Evolutionary conservation across 106 monocot genomes (phyloP).

Genomic region (Dioscorea dumetorum): DNA sequence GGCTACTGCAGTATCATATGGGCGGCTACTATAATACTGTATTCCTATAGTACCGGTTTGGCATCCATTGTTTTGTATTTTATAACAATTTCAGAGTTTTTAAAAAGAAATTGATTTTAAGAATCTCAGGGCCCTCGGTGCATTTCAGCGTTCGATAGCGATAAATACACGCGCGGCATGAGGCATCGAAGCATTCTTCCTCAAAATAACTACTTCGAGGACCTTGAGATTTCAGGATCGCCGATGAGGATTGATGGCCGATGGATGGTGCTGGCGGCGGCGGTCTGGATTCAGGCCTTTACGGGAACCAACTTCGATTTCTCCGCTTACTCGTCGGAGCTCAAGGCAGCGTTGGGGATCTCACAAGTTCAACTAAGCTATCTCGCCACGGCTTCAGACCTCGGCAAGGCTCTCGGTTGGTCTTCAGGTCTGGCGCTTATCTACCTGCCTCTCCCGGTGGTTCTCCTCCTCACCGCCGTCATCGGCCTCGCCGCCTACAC

Average conservation of each 20-base stretch:
- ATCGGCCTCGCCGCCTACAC: slow-evolving; percentile 49
- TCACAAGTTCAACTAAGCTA: slow-evolving; percentile 82
- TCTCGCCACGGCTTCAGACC: slow-evolving; percentile 73
- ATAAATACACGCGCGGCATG: no score
- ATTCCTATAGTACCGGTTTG: no score
- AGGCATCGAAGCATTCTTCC: no score
- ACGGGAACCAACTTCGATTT: slow-evolving; percentile 86
- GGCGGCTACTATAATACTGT: no score
- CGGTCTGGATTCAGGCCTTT: slow-evolving; percentile 82
- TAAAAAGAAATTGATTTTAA: no score
- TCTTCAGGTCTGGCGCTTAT: slow-evolving; percentile 68
- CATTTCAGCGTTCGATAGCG: no score
- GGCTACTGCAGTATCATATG: no score
- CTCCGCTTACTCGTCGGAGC: slow-evolving; percentile 67
- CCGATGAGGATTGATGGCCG: slow-evolving; percentile 10
- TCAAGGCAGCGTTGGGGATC: slow-evolving; percentile 59
- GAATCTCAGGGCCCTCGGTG: no score
- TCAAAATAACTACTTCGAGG: not conserved
- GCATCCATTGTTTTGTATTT: no score
- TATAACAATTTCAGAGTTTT: no score
- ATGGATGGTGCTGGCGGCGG: slow-evolving; percentile 61
- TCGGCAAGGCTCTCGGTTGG: slow-evolving; percentile 80
- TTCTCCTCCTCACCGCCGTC: slow-evolving; percentile 56
- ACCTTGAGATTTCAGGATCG: no score
- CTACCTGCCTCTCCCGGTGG: slow-evolving; percentile 43